Percentiles rank a stretch among this genome's conserved stretches.
Conservation (phyloP, 345 rosid genomes). For the Triadica sebifera region DNA sequence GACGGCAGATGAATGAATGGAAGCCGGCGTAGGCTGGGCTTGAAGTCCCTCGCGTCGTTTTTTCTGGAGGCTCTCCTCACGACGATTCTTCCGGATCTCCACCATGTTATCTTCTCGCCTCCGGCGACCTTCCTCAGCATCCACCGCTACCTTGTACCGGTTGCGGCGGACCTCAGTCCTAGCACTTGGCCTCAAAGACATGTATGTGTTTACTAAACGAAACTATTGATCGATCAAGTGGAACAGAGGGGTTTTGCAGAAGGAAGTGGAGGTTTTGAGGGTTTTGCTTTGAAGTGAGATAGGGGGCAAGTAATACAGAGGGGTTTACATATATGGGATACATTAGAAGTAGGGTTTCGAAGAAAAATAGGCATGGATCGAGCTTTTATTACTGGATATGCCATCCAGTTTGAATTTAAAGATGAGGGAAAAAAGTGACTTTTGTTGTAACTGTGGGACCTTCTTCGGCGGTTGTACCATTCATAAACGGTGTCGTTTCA, state of each 20-base stretch:
- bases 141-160: slow-evolving; percentile 78
- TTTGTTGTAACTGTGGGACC: neutral
- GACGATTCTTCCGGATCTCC: slow-evolving; percentile 82
- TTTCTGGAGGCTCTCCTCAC: slow-evolving; percentile 86
- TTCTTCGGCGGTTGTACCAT: neutral
- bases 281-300: slow-evolving; percentile 5
- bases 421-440: neutral
- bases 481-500: neutral
- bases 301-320: too few relatives aligned
- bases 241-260: neutral
- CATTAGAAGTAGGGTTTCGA: neutral
- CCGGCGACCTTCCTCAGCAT: slow-evolving; percentile 83
- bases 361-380: slow-evolving; percentile 22
- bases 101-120: slow-evolving; percentile 91
- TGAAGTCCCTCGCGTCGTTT: slow-evolving; percentile 83
- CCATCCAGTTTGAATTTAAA: slow-evolving; percentile 22
- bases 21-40: slow-evolving; percentile 43
- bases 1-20: slow-evolving; percentile 40
- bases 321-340: neutral
- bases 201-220: neutral
- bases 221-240: neutral
- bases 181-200: slow-evolving; percentile 78
- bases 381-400: slow-evolving; percentile 14
- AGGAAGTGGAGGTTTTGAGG: neutral
- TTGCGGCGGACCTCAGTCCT: slow-evolving; percentile 72